Conservation (phyloP, 2,329 filamentous ascomycete genomes). For the Lecanoromycetidae sp. region DNA sequence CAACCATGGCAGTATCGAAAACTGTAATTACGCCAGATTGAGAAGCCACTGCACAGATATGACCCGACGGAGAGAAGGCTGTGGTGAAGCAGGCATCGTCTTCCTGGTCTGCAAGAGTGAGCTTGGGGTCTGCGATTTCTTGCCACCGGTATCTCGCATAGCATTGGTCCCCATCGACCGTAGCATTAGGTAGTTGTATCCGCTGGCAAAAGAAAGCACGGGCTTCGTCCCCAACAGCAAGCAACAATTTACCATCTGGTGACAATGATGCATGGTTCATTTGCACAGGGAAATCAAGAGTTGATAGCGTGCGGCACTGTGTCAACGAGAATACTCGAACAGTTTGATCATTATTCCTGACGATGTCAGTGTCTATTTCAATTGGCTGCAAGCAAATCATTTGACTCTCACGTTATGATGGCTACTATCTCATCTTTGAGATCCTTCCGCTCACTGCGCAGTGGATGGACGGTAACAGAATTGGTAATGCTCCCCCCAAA, state of each 20-base stretch:
- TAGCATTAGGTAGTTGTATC: conserved; percentile 20
- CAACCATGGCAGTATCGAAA: conserved; percentile 33
- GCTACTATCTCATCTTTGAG: conserved; percentile 45
- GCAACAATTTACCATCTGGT: conserved; percentile 67
- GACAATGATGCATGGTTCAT: conserved; percentile 95
- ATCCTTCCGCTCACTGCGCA: conserved; percentile 32
- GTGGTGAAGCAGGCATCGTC: conserved; percentile 37
- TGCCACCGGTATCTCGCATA: conserved; percentile 33
- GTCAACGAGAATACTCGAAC: conserved; percentile 71
- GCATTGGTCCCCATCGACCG: conserved; percentile 23
- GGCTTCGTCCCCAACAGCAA: conserved; percentile 78
- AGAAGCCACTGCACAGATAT: conserved; percentile 38
- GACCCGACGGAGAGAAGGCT: conserved; percentile 38
- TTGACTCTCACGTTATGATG: conserved; percentile 31
- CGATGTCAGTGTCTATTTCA: conserved; percentile 37
- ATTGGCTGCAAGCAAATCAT: conserved; percentile 9
- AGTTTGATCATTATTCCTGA: conserved; percentile 83
- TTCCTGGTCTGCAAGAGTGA: conserved; percentile 31
- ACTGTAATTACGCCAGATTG: conserved; percentile 38
- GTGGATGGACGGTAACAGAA: conserved; percentile 51
- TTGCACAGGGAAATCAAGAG: conserved; percentile 63
- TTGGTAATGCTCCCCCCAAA: conserved; percentile 55
- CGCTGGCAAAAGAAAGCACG: conserved; percentile 66
- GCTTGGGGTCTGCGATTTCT: conserved; percentile 27
- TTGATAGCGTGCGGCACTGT: conserved; percentile 54